Base-by-base conservation (phyloP, 345 rosid genomes). In the Firmiana major region DNA sequence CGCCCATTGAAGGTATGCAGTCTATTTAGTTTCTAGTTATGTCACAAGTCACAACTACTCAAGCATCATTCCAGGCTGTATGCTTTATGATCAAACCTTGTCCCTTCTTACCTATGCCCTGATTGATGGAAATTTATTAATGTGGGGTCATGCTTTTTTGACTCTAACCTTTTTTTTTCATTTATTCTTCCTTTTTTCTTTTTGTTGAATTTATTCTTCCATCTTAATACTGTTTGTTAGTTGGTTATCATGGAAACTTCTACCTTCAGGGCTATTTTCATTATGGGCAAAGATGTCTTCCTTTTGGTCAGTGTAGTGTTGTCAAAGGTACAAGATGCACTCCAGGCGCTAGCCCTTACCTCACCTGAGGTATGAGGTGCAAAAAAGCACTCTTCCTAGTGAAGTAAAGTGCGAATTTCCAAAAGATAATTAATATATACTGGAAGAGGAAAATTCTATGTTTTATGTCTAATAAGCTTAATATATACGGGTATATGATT, bases 1-100 rank as follows among this genome's bases (percentile, higher is more conserved):
- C 97, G 91, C 72, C 98, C 94, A 24, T 74, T 94, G 70, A 92
- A 90, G 97, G 98, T 92, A 86, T 77, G 78, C 58, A 26, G 57
- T 75, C 34, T 22, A 58, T 51, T 76, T 66, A 36, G 4, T 64
- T 36, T 45, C 31, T 70, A 70, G 31, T 26, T 24, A 11, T 60
- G 38, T 26, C 10, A 58, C 17, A 22, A 58, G 10, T 26, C 65
- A 24, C 63, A 10, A 58, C 49, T 66, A 40, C 28, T n/a, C 16
- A 22, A 68, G 28, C 73, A 19, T 40, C 51, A 40, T 38, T 38
- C 2, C 36, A 59, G 24, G 71, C 19, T 1, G 1, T 42, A 66
- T 42, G 24, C 42, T 59, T n/a, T 55, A 10, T 3, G 34, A 9
- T 10, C 16, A 59, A 48, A 4, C 22, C 10, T 4, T 24, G 28